Base-by-base conservation (phyloP, 2,329 filamentous ascomycete genomes). In the Aspergillus phoenicis region DNA sequence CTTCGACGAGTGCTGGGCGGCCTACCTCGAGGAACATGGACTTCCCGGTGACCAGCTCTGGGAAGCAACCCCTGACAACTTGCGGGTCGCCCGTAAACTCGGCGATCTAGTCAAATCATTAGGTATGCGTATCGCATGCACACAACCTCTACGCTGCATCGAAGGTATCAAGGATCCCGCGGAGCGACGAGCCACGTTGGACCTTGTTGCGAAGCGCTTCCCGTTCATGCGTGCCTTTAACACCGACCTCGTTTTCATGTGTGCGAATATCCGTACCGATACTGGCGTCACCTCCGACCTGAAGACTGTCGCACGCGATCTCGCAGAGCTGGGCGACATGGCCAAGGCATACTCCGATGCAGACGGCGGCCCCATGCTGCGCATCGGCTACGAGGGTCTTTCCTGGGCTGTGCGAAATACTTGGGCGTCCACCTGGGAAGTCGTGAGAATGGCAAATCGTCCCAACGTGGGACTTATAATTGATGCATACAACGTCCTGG, bases 221-320 rank as follows among this genome's bases (percentile, higher is more conserved):
- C 73, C 72, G 0, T 75, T 75, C 39, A 75, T 75, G 73, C 67
- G 73, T 6, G 73, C 72, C 2, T 75, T 75, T 41, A 70, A 73
- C 43, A 75, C 73, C 6, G 73, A 75, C 38, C 65, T 75, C 4
- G 73, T 75, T 0, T 75, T 75, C 38, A 70, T 75, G 70, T 75
- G 72, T 53, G 69, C 73, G n/a, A 75, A 59, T 43, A 71, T 73
- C 45, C 71, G 72, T 8, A 69, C 61, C 4, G 72, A 75, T 24
- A 28, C 30, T n/a, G 69, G 71, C 0, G 70, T 73, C 5, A 75
- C 73, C 0, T 65, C 69, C 0, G 72, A 75, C 60, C 61, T 75
- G 4, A 68, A 71, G 51, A 68, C 64, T 1, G 73, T 75, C 5
- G 72, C 73, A 1, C 56, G 55, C 28, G 73, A 75, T 53, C 58